Conservation (phyloP, 345 rosid genomes). For the Melaleuca quinquenervia region DNA sequence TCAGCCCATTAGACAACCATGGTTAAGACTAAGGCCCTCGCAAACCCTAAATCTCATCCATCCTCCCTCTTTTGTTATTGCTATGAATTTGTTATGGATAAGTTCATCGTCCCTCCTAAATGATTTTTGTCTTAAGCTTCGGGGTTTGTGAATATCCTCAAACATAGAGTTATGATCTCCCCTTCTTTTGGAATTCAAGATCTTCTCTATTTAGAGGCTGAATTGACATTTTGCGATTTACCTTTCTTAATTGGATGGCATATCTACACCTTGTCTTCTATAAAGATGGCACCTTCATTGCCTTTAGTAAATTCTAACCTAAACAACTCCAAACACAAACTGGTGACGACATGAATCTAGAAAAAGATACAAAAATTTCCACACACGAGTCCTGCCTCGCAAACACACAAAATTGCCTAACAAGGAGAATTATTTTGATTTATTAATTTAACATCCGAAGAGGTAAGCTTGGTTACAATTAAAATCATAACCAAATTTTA, state of each 20-base stretch:
- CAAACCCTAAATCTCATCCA: neutral
- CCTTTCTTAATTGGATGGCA: neutral
- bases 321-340: neutral
- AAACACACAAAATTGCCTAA: neutral
- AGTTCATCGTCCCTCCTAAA: neutral
- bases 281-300: neutral
- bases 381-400: neutral
- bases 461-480: neutral
- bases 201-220: neutral
- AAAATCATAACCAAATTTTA: neutral
- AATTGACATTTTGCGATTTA: neutral
- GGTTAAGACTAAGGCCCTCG: neutral
- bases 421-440: neutral
- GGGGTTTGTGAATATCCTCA: neutral
- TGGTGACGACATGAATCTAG: neutral
- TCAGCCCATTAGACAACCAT: neutral
- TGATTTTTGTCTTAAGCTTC: neutral
- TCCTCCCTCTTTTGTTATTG: neutral
- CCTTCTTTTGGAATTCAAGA: neutral
- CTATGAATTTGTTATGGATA: neutral
- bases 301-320: neutral
- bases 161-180: neutral
- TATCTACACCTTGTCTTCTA: neutral
- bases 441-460: neutral
- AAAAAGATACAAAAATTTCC: neutral